phyloP scores from a whole-genome alignment of 441 rosid species.

The Pelargonium citronellum region DNA sequence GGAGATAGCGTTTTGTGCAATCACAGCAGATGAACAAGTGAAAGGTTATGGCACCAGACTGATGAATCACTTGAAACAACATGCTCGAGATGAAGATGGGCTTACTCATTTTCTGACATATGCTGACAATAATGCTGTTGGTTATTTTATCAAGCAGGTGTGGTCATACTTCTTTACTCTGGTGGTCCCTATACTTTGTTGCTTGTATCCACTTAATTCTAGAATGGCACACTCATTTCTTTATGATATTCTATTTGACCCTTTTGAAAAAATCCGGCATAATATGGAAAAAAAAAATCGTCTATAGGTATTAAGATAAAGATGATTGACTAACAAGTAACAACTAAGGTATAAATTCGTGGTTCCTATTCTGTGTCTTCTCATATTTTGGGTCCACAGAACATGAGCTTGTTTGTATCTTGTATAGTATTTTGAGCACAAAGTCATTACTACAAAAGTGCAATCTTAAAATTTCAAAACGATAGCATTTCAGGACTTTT shows the following conservation, averaged over 20 bases:
- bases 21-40: conserved; percentile 99
- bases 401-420: too few relatives aligned
- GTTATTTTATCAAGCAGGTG: conserved; percentile 97
- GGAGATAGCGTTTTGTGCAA: conserved; percentile 99
- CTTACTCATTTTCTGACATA: conserved; percentile 93
- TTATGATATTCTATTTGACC: background rate
- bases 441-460: too few relatives aligned
- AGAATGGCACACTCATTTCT: background rate
- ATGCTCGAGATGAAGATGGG: conserved; percentile 95
- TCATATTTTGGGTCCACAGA: too few relatives aligned
- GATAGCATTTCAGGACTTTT: too few relatives aligned
- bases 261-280: background rate
- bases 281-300: background rate
- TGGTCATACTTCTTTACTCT: conserved; percentile 15
- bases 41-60: conserved; percentile 98
- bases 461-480: too few relatives aligned
- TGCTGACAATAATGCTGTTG: conserved; percentile 98
- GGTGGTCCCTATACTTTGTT: conserved; percentile 11
- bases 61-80: conserved; percentile 98
- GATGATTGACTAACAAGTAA: too few relatives aligned
- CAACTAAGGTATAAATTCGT: too few relatives aligned
- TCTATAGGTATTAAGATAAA: too few relatives aligned
- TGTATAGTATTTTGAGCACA: too few relatives aligned
- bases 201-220: conserved; percentile 12
- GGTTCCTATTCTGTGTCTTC: too few relatives aligned